Conservation (phyloP, 2,329 filamentous ascomycete genomes). For the Fusarium oligoseptatum region DNA sequence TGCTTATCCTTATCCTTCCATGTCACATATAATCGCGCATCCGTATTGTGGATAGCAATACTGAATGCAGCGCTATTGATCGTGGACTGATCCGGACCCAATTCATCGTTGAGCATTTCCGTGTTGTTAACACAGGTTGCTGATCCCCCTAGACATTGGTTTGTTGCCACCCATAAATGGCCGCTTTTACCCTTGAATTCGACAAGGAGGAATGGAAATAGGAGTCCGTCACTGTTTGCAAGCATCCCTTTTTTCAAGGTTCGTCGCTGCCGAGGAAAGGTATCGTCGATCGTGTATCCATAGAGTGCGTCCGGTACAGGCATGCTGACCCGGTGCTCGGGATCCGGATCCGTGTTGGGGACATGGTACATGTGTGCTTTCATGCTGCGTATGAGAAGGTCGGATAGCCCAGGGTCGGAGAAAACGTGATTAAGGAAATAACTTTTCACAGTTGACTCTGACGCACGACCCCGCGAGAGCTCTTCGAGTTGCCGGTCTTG, state of each 20-base stretch:
- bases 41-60: conserved; percentile 28
- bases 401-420: not conserved
- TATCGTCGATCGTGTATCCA: conserved; percentile 3
- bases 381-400: not conserved
- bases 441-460: not conserved
- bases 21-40: conserved; percentile 52
- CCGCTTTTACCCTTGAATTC: conserved; percentile 46
- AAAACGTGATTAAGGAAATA: not conserved
- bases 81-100: conserved; percentile 34
- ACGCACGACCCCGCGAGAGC: not conserved
- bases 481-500: not conserved
- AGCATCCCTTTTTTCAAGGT: no score
- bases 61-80: conserved; percentile 41
- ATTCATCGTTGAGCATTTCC: conserved; percentile 46
- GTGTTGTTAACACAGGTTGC: conserved; percentile 50
- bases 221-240: not conserved
- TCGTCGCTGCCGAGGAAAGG: conserved; percentile 4
- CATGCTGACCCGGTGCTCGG: not conserved
- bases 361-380: not conserved
- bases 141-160: conserved; percentile 53
- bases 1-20: conserved; percentile 50
- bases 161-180: conserved; percentile 51
- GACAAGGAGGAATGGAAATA: conserved; percentile 29
- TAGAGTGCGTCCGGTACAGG: conserved; percentile 26
- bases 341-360: not conserved